Evolutionary conservation across 2,329 filamentous ascomycete species (phyloP).

Genomic region (Erysiphe pulchra): DNA sequence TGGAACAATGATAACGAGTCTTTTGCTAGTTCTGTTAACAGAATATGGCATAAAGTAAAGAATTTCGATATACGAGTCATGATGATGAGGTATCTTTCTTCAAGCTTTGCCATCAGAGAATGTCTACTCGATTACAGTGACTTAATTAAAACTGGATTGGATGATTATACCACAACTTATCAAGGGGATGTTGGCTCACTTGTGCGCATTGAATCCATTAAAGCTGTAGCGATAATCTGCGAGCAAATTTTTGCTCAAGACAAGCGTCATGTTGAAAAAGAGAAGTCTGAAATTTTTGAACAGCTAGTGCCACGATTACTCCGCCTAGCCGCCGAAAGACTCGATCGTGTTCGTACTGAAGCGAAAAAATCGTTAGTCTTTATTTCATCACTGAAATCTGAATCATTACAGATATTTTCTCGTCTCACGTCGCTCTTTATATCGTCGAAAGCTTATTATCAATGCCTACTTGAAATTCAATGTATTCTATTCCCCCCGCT

Average conservation of each 20-base stretch:
- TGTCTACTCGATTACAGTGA: conserved; percentile 3
- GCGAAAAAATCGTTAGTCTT: conserved; percentile 1
- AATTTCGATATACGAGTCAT: conserved; percentile 26
- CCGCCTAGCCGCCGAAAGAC: conserved; percentile 59
- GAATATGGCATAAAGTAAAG: conserved; percentile 24
- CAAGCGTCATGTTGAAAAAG: conserved; percentile 1
- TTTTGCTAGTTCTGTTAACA: conserved; percentile 19
- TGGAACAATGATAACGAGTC: background rate
- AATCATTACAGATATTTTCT: background rate
- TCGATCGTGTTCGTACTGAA: conserved; percentile 24
- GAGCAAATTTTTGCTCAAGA: background rate
- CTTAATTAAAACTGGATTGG: conserved; percentile 31
- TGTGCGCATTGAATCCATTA: conserved; percentile 55
- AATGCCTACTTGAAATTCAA: conserved; percentile 1
- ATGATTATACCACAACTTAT: conserved; percentile 78
- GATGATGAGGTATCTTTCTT: conserved; percentile 27
- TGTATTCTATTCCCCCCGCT: background rate
- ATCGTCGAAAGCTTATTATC: conserved; percentile 1
- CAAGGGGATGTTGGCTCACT: conserved; percentile 77
- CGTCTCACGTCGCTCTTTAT: background rate
- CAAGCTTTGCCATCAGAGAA: conserved; percentile 16
- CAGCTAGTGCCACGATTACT: conserved; percentile 16
- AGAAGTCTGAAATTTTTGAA: conserved; percentile 1
- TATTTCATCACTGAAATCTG: background rate
- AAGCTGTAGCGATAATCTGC: conserved; percentile 26